Conservation (phyloP, 2,329 filamentous ascomycete species). For the Venturiaceae sp. region DNA sequence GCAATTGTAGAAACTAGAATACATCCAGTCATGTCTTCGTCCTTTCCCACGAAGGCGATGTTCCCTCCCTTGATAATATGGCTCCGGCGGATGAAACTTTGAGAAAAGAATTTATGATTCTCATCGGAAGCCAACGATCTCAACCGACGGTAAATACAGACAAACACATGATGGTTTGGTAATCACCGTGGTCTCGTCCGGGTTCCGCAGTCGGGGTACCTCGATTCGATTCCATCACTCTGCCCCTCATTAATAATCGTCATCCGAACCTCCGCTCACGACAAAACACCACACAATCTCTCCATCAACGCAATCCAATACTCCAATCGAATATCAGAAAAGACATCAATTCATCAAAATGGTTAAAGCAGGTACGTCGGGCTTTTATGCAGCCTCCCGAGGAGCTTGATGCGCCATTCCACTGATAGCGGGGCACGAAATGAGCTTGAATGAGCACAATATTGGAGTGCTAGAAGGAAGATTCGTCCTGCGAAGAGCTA, state of each 20-base stretch:
- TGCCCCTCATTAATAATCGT: not conserved
- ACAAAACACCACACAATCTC: not conserved
- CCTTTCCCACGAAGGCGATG: too few relatives aligned
- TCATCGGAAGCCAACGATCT: too few relatives aligned
- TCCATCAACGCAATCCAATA: not conserved
- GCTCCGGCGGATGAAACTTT: too few relatives aligned
- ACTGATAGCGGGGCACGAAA: not conserved
- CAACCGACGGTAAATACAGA: too few relatives aligned
- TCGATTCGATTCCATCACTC: not conserved
- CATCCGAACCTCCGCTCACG: not conserved
- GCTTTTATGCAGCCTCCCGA: not conserved
- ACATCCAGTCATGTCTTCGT: too few relatives aligned
- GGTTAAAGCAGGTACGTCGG: constrained; percentile 42
- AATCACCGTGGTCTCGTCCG: not conserved
- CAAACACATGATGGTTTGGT: too few relatives aligned
- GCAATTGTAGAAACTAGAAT: too few relatives aligned
- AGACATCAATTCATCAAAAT: constrained; percentile 56
- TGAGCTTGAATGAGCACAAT: constrained; percentile 6
- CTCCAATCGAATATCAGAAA: not conserved
- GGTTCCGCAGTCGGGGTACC: not conserved
- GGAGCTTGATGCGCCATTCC: not conserved
- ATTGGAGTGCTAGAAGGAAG: not conserved
- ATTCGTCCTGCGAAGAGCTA: not conserved
- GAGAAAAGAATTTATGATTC: too few relatives aligned
- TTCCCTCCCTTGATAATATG: too few relatives aligned